Evolutionary conservation across 1,284 basidiomycete genomes (phyloP).

Genomic region (Rhodotorula sp.): DNA sequence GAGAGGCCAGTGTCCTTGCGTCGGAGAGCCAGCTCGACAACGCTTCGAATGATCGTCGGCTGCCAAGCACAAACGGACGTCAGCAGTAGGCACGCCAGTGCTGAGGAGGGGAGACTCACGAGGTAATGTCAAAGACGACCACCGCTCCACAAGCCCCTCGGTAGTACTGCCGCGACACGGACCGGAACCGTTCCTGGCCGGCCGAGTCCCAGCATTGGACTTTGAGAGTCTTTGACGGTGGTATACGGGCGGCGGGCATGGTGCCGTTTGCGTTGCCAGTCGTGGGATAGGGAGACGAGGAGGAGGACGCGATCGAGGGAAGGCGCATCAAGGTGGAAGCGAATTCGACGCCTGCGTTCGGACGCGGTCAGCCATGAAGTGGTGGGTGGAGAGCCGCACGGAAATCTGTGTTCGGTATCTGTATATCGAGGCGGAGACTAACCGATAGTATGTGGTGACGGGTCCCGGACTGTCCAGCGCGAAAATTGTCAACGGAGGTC

Average conservation of each 20-base stretch:
- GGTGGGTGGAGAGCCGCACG: constrained; percentile 52
- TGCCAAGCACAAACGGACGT: neutral
- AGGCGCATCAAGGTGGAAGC: constrained; percentile 44
- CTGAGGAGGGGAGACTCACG: neutral
- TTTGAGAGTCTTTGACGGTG: constrained; percentile 43
- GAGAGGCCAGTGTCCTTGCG: constrained; percentile 78
- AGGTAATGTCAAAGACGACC: constrained; percentile 91
- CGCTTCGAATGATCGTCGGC: constrained; percentile 43
- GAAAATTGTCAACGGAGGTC: no score
- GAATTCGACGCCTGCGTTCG: constrained; percentile 42
- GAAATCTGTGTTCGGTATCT: constrained; percentile 47
- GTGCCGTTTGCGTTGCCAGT: constrained; percentile 13
- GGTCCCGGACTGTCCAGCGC: constrained; percentile 73
- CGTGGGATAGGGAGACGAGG: neutral
- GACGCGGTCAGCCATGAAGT: neutral
- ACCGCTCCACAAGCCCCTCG: constrained; percentile 89
- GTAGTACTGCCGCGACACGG: constrained; percentile 96
- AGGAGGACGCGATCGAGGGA: constrained; percentile 20
- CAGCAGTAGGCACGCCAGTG: neutral
- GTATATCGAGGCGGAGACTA: neutral
- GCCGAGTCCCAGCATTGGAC: constrained; percentile 85
- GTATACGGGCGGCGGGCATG: constrained; percentile 17
- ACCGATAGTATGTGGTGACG: constrained; percentile 95
- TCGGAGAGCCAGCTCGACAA: constrained; percentile 79
- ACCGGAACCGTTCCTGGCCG: constrained; percentile 84